Evolutionary conservation across 2,329 filamentous ascomycete species (phyloP), one percentile per base, ranked within the genome.

Genomic region (Didymosphaeria variabile): DNA sequence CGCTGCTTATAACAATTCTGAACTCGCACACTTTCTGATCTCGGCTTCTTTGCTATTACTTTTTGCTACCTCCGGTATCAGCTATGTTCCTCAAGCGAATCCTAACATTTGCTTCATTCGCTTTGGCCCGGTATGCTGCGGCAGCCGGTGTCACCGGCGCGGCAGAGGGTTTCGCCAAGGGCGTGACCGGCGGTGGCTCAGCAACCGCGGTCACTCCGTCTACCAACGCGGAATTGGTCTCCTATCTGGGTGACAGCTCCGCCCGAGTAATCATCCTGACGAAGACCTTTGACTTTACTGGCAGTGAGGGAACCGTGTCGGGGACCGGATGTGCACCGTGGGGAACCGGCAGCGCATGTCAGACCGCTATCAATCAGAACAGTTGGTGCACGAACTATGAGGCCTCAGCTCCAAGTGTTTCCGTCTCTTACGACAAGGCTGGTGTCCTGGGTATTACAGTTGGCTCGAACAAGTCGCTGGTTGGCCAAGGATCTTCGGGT

Each of bases 311-410:
- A 26, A 65, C 59, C 2, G 58, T 56, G 7, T 71, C 63, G 21
- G 61, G 60, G 26, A 36, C 61, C 31, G 66, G 65, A 55, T 67
- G 71, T 62, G 83, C 85, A 17, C 86, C 86, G 19, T 62, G 61
- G 40, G 66, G 63, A 34, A 69, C 68, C 79, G 85, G 84, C 38
- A 86, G 84, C 29, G 83, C 72, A n/a, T 85, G 87, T 73, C 86
- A 88, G 79, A 66, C 81, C 36, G 84, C 86, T 63, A 86, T 88
- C 70, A 85, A 88, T 79, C 75, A 83, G 73, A 44, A 66, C 52
- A 58, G 60, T 47, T 63, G 69, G 65, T 63, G 62, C 26, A 65
- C 63, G 36, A 70, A 55, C 60, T 61, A 56, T 29, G 55, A 64
- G 61, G 57, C 31, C 58, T 46, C 58, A 19, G 40, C 40, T n/a